Base-by-base conservation (phyloP, 352 stramenopile species). In the Pythium oligandrum region DNA sequence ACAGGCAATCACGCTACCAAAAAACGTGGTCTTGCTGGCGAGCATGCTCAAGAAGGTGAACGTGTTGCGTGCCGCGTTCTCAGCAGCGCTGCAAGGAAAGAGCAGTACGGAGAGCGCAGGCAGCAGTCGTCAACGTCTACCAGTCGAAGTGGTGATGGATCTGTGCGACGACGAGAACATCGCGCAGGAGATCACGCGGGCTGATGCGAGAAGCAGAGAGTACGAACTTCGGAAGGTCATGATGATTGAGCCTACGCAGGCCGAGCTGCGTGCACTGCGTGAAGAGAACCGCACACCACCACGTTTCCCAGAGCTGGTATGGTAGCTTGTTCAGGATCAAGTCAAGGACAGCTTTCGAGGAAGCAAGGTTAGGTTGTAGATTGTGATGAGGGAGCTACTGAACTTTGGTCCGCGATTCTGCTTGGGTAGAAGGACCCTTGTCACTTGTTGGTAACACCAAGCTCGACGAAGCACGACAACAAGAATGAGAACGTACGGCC, bases 181-280 rank as follows among this genome's bases (percentile, higher is more conserved):
- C 26, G 47, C 88, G 6, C 64, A 66, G 6, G 73, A 66, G 39
- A 48, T 71, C 9, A 74, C 67, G 6, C 84, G 78, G 46, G 57
- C 61, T 12, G 63, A 75, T 30, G 47, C 53, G 0, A 42, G 48
- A 37, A 64, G 51, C 4, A 51, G 64, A 10, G 47, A 48, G 34
- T 87, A 71, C 49, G 66, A 74, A 35, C 87, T 73, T 76, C 69
- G 73, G 35, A 66, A 78, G 40, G 61, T 88, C 48, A 52, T 44
- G n/a, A 75, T 83, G 63, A 63, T 58, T 11, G 32, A 70, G 7
- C 61, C 59, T 1, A 58, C 59, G 26, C 31, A 44, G 6, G 40
- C 39, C 1, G 46, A 54, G 32, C 53, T 38, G 6, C 42, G 35
- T 1, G 37, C 10, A 6, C 33, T 66, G 36, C 58, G 52, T 6